These are phyloP conservation scores for Penicillium longicatenatum DNA, from an alignment of 495 filamentous ascomycete genomes.

Conservation along the genomic window DNA sequence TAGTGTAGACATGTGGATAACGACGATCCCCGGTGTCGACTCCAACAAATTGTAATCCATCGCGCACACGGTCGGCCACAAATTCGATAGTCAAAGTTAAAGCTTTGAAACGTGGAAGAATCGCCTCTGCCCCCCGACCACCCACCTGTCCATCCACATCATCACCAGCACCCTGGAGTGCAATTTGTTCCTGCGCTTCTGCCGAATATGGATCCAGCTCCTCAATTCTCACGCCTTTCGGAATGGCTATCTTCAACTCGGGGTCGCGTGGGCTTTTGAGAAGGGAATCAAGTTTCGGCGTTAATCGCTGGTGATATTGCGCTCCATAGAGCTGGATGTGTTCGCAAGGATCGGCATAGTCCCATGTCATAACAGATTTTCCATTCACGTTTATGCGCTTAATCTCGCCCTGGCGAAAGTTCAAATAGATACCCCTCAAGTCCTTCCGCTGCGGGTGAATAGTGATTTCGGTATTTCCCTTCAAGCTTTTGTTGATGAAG, in stretches of 20 bases:
- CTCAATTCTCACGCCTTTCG: constrained; percentile 67
- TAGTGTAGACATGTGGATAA: constrained; percentile 91
- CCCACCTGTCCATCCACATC: constrained; percentile 41
- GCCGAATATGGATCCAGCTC: constrained; percentile 59
- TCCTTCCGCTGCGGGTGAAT: constrained; percentile 69
- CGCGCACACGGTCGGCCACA: constrained; percentile 66
- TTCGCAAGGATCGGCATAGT: constrained; percentile 75
- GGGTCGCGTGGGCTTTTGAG: constrained; percentile 59
- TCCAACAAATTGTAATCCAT: constrained; percentile 91
- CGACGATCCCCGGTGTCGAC: constrained; percentile 72
- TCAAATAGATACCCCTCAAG: constrained; percentile 70
- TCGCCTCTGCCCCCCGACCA: constrained; percentile 37
- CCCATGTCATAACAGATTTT: constrained; percentile 49
- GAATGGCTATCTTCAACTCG: constrained; percentile 63
- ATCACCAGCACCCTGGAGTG: constrained; percentile 39
- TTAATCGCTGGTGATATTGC: constrained; percentile 77
- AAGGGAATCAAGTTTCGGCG: constrained; percentile 62
- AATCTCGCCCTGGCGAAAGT: constrained; percentile 83
- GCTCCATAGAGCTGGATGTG: constrained; percentile 65
- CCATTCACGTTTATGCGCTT: constrained; percentile 72
- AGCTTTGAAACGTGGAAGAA: constrained; percentile 55
- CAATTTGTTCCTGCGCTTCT: constrained; percentile 52
- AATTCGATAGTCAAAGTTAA: constrained; percentile 72
- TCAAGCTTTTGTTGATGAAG: constrained; percentile 71
- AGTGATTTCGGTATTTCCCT: constrained; percentile 77